Evolutionary conservation across 2,329 filamentous ascomycete species (phyloP), one percentile per base, ranked within the genome.

Genomic region (Erysiphe pulchra): DNA sequence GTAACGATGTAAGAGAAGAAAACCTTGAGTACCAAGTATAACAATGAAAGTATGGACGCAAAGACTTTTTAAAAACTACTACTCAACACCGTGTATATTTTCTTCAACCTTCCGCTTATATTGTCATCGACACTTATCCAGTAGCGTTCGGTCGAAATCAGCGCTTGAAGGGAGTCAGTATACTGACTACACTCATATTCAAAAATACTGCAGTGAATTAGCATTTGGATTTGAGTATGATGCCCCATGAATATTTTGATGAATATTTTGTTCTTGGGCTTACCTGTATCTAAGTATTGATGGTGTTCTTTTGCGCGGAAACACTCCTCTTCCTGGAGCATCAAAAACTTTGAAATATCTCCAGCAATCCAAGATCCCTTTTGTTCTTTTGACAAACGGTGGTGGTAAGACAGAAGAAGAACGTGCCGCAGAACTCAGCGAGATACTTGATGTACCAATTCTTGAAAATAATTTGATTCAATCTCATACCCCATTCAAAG

Each of bases 301-400:
- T 60, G 90, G 90, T 47, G 90, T 98, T n/a, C 73, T 98, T 17
- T 70, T 95, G 31, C 83, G 86, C 56, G 80, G 80, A 49, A 74
- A 80, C 4, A 73, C 77, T 50, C 76, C 82, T 2, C 76, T 95
- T 42, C 79, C 83, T 1, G 79, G 81, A 31, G 87, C 90, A 1
- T 66, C 73, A 1, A 69, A 81, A 55, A 71, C 85, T 13, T 70
- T 98, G 17, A 64, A 67, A 30, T 78, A 75, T 55, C 75, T 95
- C 17, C 75, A 85, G 53, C 63, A 69, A 42, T 70, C 85, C 56
- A 68, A 72, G 42, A 83, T 94, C 41, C 86, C 86, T 12, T 95
- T 92, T 63, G 87, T 98, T 55, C 73, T 98, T 32, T 69, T 98
- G 50, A 98, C 90, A 48, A 98, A 98, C 62, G 90, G 90, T 53